phyloP scores from a whole-genome alignment of 2,329 filamentous ascomycete genomes.

The Dryadomyces sulphureus region DNA sequence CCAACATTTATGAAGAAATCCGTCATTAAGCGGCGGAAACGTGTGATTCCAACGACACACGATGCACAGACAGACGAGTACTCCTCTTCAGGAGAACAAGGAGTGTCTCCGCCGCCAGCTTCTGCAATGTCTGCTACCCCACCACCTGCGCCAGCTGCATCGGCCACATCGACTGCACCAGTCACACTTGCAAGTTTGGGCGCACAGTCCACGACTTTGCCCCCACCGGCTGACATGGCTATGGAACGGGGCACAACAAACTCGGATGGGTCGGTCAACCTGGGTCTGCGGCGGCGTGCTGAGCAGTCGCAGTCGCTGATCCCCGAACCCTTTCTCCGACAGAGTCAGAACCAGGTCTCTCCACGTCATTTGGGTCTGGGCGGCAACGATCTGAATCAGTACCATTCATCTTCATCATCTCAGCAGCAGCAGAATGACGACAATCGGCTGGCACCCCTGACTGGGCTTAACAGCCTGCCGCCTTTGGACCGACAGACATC shows the following conservation, averaged over 20 bases:
- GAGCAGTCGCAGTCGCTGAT: constrained; percentile 31
- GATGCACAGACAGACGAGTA: constrained; percentile 25
- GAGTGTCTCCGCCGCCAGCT: constrained; percentile 24
- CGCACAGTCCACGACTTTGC: not conserved
- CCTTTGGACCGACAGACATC: constrained; percentile 38
- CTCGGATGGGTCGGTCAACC: constrained; percentile 49
- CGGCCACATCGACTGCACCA: not conserved
- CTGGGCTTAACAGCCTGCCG: constrained; percentile 22
- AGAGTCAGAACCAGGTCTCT: constrained; percentile 27
- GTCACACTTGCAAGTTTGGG: not conserved
- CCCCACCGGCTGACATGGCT: constrained; percentile 4
- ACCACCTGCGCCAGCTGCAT: not conserved
- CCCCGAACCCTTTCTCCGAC: constrained; percentile 27
- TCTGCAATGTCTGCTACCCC: not conserved
- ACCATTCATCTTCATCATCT: constrained; percentile 26
- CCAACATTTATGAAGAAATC: constrained; percentile 99
- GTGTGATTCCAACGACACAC: constrained; percentile 68
- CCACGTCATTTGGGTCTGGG: constrained; percentile 21
- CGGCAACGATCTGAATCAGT: constrained; percentile 31
- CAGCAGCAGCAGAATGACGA: constrained; percentile 32
- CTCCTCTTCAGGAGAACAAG: constrained; percentile 27
- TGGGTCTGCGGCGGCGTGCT: constrained; percentile 37
- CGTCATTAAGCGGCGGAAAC: constrained; percentile 88
- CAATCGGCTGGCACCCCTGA: constrained; percentile 42
- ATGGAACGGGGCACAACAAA: constrained; percentile 42